Evolutionary conservation across 345 rosid species (phyloP).

Genomic region (Syzygium aromaticum): DNA sequence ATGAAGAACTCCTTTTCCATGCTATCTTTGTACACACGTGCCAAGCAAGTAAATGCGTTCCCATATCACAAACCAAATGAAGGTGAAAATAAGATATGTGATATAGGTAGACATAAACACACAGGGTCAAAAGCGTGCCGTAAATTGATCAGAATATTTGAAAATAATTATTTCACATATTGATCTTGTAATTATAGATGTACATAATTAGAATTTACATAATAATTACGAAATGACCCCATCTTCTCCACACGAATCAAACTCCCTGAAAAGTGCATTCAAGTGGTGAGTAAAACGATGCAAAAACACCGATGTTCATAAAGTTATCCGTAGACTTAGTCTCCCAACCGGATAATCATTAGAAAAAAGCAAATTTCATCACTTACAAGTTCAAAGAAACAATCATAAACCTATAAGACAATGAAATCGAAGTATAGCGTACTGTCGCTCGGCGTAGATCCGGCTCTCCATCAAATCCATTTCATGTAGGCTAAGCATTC

Average conservation of each 20-base stretch:
- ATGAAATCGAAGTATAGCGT: not conserved
- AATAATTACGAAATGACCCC: not conserved
- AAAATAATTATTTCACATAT: not conserved
- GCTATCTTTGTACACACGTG: not conserved
- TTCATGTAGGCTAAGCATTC: not conserved
- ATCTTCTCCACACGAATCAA: not conserved
- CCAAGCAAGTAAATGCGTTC: not conserved
- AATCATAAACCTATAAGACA: not conserved
- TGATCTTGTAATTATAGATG: not conserved
- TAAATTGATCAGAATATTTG: not conserved
- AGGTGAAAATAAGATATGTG: not conserved
- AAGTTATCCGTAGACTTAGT: not conserved
- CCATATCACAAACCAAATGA: not conserved
- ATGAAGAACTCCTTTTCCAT: not conserved
- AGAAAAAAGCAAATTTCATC: not conserved
- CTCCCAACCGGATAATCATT: not conserved
- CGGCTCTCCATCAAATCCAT: fast-evolving
- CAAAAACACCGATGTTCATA: not conserved
- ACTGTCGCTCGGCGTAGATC: fast-evolving
- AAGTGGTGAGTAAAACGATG: not conserved
- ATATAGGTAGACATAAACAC: not conserved
- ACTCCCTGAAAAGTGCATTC: not conserved
- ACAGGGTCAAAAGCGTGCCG: not conserved
- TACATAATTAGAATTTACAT: not conserved
- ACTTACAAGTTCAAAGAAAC: not conserved